Evolutionary conservation across 495 filamentous ascomycete genomes (phyloP).

Genomic region (Aspergillus sparsus): DNA sequence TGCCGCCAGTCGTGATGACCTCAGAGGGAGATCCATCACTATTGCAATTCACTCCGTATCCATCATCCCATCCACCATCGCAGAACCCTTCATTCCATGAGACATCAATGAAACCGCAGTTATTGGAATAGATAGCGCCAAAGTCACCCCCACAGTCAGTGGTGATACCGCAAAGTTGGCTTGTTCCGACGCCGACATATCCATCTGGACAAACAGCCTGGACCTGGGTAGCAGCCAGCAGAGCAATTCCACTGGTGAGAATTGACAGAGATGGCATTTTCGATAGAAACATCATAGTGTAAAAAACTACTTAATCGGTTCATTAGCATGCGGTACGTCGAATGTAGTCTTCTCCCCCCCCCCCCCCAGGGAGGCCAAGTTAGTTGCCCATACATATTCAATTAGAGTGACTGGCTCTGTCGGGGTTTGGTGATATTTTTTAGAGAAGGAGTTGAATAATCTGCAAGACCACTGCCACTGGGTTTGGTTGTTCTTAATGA

Average conservation of each 20-base stretch:
- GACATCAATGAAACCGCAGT: background rate
- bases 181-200: background rate
- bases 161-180: constrained; percentile 1
- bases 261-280: background rate
- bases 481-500: too few species aligned
- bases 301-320: too few species aligned
- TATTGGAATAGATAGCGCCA: background rate
- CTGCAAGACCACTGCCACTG: too few species aligned
- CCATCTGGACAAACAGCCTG: background rate
- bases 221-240: background rate
- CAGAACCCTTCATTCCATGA: background rate
- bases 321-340: too few species aligned
- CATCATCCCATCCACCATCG: background rate
- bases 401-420: too few species aligned
- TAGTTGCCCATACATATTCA: too few species aligned
- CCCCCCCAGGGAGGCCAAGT: too few species aligned
- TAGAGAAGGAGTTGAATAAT: too few species aligned
- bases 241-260: background rate
- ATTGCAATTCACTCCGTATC: background rate
- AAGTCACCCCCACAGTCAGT: background rate
- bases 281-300: too few species aligned
- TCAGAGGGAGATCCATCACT: background rate
- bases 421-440: too few species aligned
- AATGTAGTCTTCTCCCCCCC: too few species aligned
- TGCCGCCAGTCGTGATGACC: background rate